A percentile compares a stretch with the other conserved stretches of the same genome.
Evolutionary conservation across 169 alveolate species (phyloP).

Genomic region (Plasmodium vivax): DNA sequence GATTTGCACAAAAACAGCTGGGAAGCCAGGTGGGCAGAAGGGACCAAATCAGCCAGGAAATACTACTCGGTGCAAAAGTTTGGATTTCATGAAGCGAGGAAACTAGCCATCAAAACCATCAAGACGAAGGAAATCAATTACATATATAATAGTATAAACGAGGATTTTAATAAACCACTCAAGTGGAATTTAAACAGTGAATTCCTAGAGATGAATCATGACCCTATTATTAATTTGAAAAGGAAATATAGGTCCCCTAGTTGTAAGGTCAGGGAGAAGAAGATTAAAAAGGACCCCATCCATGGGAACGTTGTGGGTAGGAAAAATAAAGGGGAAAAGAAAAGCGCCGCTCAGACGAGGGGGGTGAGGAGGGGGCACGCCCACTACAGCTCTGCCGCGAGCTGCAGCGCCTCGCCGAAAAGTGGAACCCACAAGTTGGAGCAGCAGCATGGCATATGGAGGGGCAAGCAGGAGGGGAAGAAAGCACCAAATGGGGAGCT

Average conservation of each 20-base stretch:
- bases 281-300: constrained; percentile 13
- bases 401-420: background rate
- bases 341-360: background rate
- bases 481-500: background rate
- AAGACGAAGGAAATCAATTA: constrained; percentile 72
- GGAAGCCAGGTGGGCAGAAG: constrained; percentile 87
- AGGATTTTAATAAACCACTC: constrained; percentile 33
- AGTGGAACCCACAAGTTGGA: background rate
- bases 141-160: constrained; percentile 52
- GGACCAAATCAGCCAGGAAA: constrained; percentile 82
- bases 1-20: constrained; percentile 85
- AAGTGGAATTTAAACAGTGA: constrained; percentile 54
- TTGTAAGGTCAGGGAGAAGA: constrained; percentile 36
- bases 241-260: constrained; percentile 45
- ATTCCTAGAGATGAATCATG: constrained; percentile 49
- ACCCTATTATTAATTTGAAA: constrained; percentile 50
- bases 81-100: constrained; percentile 86
- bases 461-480: background rate
- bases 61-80: constrained; percentile 85
- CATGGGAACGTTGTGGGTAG: background rate
- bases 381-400: background rate
- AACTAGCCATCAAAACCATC: constrained; percentile 83
- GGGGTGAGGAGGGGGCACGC: background rate
- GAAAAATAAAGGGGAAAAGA: constrained; percentile 14
- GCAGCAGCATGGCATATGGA: background rate